A percentile compares a stretch with the other conserved stretches of the same genome.
Conservation (phyloP, 257 asterid species). For the Echites panduratus region DNA sequence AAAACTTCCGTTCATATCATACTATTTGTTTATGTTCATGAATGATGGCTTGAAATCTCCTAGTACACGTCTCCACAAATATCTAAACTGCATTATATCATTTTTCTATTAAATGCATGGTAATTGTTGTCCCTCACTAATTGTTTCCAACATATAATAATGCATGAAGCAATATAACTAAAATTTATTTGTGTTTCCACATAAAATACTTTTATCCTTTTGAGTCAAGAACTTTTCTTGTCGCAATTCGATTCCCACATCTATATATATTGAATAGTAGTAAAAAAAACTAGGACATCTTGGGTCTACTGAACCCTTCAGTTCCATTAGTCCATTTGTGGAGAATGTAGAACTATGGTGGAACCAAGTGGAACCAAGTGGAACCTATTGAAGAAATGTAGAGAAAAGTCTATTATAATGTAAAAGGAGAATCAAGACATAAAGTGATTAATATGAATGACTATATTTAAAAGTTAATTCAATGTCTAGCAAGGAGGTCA, state of each 20-base stretch:
- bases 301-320: background rate
- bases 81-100: background rate
- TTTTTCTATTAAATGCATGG: background rate
- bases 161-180: background rate
- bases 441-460: background rate
- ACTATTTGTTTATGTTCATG: background rate
- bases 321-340: background rate
- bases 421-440: background rate
- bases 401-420: background rate
- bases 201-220: background rate
- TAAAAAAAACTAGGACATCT: no score
- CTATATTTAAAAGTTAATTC: background rate
- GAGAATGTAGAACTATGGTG: background rate
- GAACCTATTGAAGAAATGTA: background rate
- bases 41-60: background rate
- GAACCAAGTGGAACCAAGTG: no score
- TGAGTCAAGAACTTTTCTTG: background rate
- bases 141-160: no score
- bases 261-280: background rate
- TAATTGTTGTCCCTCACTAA: no score
- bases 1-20: background rate
- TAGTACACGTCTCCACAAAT: background rate
- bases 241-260: background rate
- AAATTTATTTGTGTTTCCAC: background rate
- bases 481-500: no score